Conservation (phyloP, 2,329 filamentous ascomycete species). For the Aspergillus hiratsukae region DNA sequence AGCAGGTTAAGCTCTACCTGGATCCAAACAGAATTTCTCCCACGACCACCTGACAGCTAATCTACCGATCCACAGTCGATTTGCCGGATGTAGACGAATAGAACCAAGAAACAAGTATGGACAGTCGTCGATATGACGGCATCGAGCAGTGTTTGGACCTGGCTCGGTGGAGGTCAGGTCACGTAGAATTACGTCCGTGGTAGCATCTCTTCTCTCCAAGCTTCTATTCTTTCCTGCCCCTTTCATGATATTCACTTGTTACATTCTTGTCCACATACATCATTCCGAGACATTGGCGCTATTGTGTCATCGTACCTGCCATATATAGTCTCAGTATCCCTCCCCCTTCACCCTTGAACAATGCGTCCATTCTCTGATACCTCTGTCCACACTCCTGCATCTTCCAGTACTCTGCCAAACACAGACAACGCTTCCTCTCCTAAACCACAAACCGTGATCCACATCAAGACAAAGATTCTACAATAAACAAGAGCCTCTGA, state of each 20-base stretch:
- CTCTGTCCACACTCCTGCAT: conserved; percentile 25
- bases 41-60: not conserved
- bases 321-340: conserved; percentile 5
- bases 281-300: not conserved
- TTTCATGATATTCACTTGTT: not conserved
- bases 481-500: conserved; percentile 9
- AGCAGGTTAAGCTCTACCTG: not conserved
- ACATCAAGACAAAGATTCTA: conserved; percentile 3
- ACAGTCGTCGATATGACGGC: conserved; percentile 14
- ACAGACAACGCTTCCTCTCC: conserved; percentile 1
- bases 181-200: not conserved
- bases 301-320: not conserved
- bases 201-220: not conserved
- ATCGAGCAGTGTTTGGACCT: not conserved
- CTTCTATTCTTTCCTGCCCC: not conserved
- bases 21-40: not conserved
- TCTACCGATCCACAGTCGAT: not conserved
- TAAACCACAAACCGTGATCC: conserved; percentile 14
- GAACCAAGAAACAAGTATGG: not conserved
- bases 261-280: conserved; percentile 1
- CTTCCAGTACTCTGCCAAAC: conserved; percentile 21
- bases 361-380: conserved; percentile 29
- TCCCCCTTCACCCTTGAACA: conserved; percentile 4
- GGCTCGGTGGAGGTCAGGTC: not conserved
- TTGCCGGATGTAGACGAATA: not conserved